Conservation (phyloP, 2,329 filamentous ascomycete genomes). For the Aspergillus awamori region DNA sequence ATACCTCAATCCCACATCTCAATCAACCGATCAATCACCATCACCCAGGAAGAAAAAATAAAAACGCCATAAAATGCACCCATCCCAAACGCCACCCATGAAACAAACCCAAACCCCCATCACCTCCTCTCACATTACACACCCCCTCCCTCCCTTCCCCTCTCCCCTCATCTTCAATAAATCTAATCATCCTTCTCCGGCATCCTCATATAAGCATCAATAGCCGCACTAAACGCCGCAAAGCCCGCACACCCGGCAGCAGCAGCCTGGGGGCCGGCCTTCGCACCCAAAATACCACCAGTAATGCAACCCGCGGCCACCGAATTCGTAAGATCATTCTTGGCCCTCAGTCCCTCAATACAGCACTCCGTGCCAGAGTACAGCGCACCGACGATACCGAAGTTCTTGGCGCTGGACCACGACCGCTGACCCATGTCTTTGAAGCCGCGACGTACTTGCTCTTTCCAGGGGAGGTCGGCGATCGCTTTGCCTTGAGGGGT, state of each 20-base stretch:
- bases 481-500: slow-evolving; percentile 59
- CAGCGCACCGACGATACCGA: slow-evolving; percentile 87
- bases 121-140: not conserved
- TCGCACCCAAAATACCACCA: slow-evolving; percentile 82
- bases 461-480: slow-evolving; percentile 71
- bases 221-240: slow-evolving; percentile 87
- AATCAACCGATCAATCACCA: too few relatives aligned
- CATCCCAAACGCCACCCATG: not conserved
- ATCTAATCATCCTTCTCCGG: slow-evolving; percentile 51
- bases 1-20: too few relatives aligned
- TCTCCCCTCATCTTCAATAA: not conserved
- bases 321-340: slow-evolving; percentile 90
- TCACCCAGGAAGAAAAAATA: too few relatives aligned
- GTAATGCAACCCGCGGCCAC: slow-evolving; percentile 87
- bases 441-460: slow-evolving; percentile 84
- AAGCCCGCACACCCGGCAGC: slow-evolving; percentile 89
- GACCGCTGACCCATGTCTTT: slow-evolving; percentile 91
- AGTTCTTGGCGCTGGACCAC: slow-evolving; percentile 86
- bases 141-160: not conserved
- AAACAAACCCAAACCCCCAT: not conserved
- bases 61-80: too few relatives aligned
- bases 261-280: slow-evolving; percentile 86
- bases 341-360: slow-evolving; percentile 85
- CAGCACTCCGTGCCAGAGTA: slow-evolving; percentile 94
- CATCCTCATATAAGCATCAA: slow-evolving; percentile 88